These are phyloP conservation scores for Nothophoma quercina DNA, from an alignment of 2,329 filamentous ascomycete genomes.

Conservation along the genomic window DNA sequence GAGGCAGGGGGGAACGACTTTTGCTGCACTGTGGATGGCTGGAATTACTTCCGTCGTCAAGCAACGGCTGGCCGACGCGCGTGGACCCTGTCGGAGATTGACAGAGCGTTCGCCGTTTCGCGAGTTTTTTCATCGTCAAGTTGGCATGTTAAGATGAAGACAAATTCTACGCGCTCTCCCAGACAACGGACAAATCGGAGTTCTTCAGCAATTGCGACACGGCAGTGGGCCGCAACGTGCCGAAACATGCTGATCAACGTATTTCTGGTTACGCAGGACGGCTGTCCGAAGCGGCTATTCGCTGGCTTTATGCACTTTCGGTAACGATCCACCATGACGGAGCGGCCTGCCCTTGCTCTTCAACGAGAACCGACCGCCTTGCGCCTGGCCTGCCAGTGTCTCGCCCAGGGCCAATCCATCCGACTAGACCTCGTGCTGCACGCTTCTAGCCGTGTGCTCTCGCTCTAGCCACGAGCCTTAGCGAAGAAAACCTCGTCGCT, in stretches of 20 bases:
- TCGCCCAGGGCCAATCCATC: slow-evolving; percentile 17
- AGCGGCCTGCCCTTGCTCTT: slow-evolving; percentile 20
- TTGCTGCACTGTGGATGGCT: slow-evolving; percentile 18
- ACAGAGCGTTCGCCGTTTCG: slow-evolving; percentile 6
- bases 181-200: slow-evolving; percentile 31
- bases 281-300: slow-evolving; percentile 4
- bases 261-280: slow-evolving; percentile 18
- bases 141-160: not conserved
- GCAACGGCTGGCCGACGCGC: slow-evolving; percentile 13
- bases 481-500: not conserved
- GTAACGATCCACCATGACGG: slow-evolving; percentile 24
- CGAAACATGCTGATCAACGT: slow-evolving; percentile 27
- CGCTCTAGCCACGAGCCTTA: slow-evolving; percentile 19
- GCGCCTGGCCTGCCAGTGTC: slow-evolving; percentile 26
- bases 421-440: slow-evolving; percentile 28
- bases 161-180: not conserved
- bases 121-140: not conserved
- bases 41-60: slow-evolving; percentile 14
- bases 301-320: slow-evolving; percentile 27
- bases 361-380: slow-evolving; percentile 14
- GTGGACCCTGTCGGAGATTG: slow-evolving; percentile 19
- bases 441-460: slow-evolving; percentile 27
- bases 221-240: slow-evolving; percentile 28
- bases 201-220: slow-evolving; percentile 23
- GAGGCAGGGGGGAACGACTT: slow-evolving; percentile 17